Base-by-base conservation (phyloP, 2,329 filamentous ascomycete species). In the Zasmidium citrigriseum region DNA sequence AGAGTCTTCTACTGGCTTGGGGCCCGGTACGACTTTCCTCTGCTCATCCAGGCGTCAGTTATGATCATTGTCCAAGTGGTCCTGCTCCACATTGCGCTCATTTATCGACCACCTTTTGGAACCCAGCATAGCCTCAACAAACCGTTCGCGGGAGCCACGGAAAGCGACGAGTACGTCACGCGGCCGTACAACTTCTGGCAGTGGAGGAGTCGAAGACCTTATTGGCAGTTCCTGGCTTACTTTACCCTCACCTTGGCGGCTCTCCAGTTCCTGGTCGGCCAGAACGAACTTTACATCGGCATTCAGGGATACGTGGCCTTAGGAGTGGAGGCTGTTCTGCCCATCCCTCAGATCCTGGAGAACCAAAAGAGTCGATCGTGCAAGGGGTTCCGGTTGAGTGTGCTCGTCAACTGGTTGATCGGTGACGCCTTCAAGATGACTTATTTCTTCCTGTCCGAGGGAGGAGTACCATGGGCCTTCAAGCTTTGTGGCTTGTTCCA, bases 401-500 rank as follows among this genome's bases (percentile, higher is more conserved):
- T 96, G 3, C 78, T 95, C 58, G 83, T 81, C 24, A 91, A 87
- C 72, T 96, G 90, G 90, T 78, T 96, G 54, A 77, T 88, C 2
- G 90, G 90, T 61, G 90, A 96, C 74, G 80, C 84, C 9, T 91
- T 95, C 87, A 96, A 96, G 81, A 89, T 93, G 82, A 77, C 75
- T 57, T 82, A 80, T 64, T 89, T 91, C 69, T 95, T 93, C 78
- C 89, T 93, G 61, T 89, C 87, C 1, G 84, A 88, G 1, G 84
- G 82, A 1, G 84, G 84, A 3, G 75, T 95, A 27, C 90, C 90
- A 0, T 83, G 83, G 82, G 86, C 89, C 1, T 96, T 95, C 76
- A 93, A 93, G 78, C 76, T 91, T 20, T 93, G 90, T 70, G 91
- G 89, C 64, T 80, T 91, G 55, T 92, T 95, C 75, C 90, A 95